These are phyloP conservation scores for Biscutella laevigata DNA, from an alignment of 441 rosid species.

Conservation along the genomic window DNA sequence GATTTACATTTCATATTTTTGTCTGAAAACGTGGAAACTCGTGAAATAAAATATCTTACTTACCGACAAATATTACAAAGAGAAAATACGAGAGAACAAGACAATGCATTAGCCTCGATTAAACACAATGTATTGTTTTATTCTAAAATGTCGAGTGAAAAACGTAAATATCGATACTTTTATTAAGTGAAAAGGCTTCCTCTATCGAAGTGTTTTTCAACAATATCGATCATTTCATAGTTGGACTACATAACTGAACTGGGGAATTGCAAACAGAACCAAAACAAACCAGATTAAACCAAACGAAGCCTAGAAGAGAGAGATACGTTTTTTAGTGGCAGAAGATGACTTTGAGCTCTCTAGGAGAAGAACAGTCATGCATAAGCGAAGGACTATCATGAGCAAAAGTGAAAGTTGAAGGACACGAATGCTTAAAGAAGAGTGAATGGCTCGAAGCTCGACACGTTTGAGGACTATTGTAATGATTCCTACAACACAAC, in stretches of 20 bases:
- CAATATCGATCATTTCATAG: too few species aligned
- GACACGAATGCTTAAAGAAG: slow-evolving; percentile 60
- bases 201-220: neutral
- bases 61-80: slow-evolving; percentile 7
- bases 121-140: neutral
- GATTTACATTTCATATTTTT: neutral
- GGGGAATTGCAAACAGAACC: slow-evolving; percentile 19
- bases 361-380: slow-evolving; percentile 79
- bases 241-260: slow-evolving; percentile 13
- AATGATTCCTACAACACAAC: slow-evolving; percentile 51
- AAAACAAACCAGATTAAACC: slow-evolving; percentile 6
- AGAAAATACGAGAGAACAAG: slow-evolving; percentile 1
- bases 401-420: slow-evolving; percentile 55
- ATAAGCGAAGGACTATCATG: slow-evolving; percentile 67
- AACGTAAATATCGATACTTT: neutral
- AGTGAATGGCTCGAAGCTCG: slow-evolving; percentile 39
- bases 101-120: slow-evolving; percentile 1
- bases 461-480: slow-evolving; percentile 51
- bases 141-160: neutral
- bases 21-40: slow-evolving; percentile 14
- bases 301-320: neutral
- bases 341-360: slow-evolving; percentile 89
- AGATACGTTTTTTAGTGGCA: slow-evolving; percentile 41
- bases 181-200: too few species aligned
- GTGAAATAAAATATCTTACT: slow-evolving; percentile 18